Base-by-base conservation (phyloP, 1,284 basidiomycete genomes). In the Irpex rosettiformis region DNA sequence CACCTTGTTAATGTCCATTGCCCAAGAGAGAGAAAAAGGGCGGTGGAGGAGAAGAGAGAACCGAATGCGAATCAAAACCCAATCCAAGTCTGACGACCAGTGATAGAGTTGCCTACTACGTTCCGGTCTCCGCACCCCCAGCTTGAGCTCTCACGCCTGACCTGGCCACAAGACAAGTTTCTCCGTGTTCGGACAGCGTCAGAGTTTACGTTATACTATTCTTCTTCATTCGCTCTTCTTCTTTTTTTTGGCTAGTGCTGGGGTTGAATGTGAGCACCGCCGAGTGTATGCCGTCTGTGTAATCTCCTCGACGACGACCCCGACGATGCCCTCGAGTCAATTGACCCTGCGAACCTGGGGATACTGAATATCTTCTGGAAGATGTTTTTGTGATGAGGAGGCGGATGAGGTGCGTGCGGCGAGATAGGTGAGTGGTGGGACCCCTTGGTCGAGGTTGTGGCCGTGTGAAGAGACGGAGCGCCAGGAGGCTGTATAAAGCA, bases 301-400 rank as follows among this genome's bases (percentile, higher is more conserved):
- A 72, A 59, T 43, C 66, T 67, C 62, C 69, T 67, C 63, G 67
- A 65, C 64, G 63, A 61, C 54, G 66, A 66, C 57, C 62, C 61
- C 52, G 65, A 51, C 27, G 63, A 64, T 3, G 45, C 59, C 27
- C 66, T 60, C 45, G 69, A 70, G 61, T 68, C 65, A 54, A 68
- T 65, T 52, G 70, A 68, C 42, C 67, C 52, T 42, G 61, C 48
- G 49, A 65, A 57, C 59, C 60, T 63, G 27, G 66, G 66, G 54
- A 69, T 69, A 61, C 63, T 66, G 64, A 72, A 72, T 28, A 72
- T 66, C 24, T 69, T 67, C 58, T 68, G 67, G 63, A 72, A 69
- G 61, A 72, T 70, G 42, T 69, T 67, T 55, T 65, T 67, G 59
- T 56, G 58, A 52, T 66, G 33, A 37, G 33, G 33, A 37, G n/a